A percentile compares a stretch with the other conserved stretches of the same genome.
Evolutionary conservation across 1,284 basidiomycete genomes (phyloP).

Genomic region (Coniferiporia weirii): DNA sequence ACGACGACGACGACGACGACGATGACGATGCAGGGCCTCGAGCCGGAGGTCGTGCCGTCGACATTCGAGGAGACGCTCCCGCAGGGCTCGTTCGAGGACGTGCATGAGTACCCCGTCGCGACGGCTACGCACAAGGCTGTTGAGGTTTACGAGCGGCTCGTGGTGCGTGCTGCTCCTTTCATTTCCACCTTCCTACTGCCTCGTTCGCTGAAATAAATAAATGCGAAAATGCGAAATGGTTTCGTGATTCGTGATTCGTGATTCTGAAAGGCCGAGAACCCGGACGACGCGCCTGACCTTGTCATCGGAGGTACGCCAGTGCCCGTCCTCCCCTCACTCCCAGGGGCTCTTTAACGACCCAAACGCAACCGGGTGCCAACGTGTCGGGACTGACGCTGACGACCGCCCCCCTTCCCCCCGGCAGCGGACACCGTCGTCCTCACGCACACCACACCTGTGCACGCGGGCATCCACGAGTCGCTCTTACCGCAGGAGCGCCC

Average conservation of each 20-base stretch:
- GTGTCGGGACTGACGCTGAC: too few relatives aligned
- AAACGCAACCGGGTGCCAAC: neutral
- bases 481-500: conserved; percentile 45
- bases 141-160: conserved; percentile 86
- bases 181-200: too few relatives aligned
- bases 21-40: conserved; percentile 58
- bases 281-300: conserved; percentile 85
- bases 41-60: conserved; percentile 85
- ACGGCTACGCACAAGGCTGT: conserved; percentile 91
- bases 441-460: conserved; percentile 62
- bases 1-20: neutral
- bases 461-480: conserved; percentile 45
- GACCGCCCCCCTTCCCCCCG: neutral
- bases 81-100: conserved; percentile 63
- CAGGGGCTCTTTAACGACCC: too few relatives aligned
- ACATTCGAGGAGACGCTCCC: conserved; percentile 83
- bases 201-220: too few relatives aligned
- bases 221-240: too few relatives aligned
- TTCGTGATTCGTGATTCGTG: too few relatives aligned
- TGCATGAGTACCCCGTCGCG: conserved; percentile 91
- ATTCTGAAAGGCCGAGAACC: conserved; percentile 46
- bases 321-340: too few relatives aligned
- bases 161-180: too few relatives aligned
- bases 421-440: conserved; percentile 90
- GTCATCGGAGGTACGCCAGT: conserved; percentile 83